phyloP scores from a whole-genome alignment of 2,329 filamentous ascomycete species.

The Aspergillus flavus region DNA sequence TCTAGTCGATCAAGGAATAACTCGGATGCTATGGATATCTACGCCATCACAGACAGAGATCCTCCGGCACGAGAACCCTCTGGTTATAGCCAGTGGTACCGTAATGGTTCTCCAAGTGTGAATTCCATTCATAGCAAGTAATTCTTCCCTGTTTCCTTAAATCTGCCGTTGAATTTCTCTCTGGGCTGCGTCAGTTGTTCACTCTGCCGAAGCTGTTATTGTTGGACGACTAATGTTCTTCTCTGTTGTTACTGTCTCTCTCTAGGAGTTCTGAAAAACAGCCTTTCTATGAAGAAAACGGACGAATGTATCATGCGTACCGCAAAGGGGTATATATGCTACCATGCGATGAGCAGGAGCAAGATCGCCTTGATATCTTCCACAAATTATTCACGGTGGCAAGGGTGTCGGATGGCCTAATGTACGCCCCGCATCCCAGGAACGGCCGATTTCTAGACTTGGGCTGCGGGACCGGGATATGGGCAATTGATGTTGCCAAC shows the following conservation, averaged over 20 bases:
- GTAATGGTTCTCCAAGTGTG: conserved; percentile 32
- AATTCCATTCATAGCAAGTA: conserved; percentile 25
- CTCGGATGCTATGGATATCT: conserved; percentile 41
- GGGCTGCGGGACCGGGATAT: conserved; percentile 87
- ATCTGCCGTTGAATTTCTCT: background rate
- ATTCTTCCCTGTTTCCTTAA: conserved; percentile 17
- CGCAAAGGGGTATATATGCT: conserved; percentile 71
- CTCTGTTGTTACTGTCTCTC: conserved; percentile 4
- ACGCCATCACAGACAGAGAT: conserved; percentile 36
- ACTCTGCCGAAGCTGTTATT: background rate
- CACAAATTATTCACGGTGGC: conserved; percentile 74
- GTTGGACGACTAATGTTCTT: conserved; percentile 21
- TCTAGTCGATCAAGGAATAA: conserved; percentile 35
- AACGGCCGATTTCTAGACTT: conserved; percentile 62
- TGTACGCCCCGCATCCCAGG: conserved; percentile 43
- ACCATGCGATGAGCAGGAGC: conserved; percentile 76
- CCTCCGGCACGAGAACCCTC: conserved; percentile 24
- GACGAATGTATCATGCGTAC: conserved; percentile 69
- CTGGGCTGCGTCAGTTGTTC: background rate
- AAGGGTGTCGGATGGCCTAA: conserved; percentile 52
- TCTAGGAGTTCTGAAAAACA: conserved; percentile 40
- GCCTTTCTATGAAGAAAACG: conserved; percentile 63
- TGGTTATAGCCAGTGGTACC: conserved; percentile 27
- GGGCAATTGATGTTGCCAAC: conserved; percentile 85
- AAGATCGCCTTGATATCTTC: conserved; percentile 78